Evolutionary conservation across 495 filamentous ascomycete genomes (phyloP).

Genomic region (Letharia lupina): DNA sequence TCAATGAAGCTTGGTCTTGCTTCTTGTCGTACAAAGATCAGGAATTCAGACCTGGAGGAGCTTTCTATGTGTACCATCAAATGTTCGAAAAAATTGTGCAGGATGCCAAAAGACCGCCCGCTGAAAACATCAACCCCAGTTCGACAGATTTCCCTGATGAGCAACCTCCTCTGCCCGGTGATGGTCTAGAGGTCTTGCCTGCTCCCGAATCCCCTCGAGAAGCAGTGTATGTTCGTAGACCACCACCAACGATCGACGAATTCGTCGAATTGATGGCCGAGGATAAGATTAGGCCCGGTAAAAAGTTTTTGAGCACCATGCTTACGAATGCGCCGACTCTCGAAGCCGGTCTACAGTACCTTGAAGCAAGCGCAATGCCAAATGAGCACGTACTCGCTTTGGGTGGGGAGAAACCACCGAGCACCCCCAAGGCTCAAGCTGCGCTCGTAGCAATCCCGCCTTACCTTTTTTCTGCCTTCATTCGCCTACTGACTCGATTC

Average conservation of each 20-base stretch:
- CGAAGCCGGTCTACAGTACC: constrained; percentile 34
- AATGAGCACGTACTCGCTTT: constrained; percentile 31
- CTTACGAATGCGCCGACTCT: constrained; percentile 38
- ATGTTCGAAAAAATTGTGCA: constrained; percentile 55
- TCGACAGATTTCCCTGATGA: not conserved
- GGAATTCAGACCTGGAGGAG: not conserved
- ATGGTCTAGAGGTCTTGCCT: constrained; percentile 49
- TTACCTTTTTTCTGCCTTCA: constrained; percentile 41
- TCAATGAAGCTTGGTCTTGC: constrained; percentile 64
- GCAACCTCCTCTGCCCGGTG: constrained; percentile 44
- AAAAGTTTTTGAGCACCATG: constrained; percentile 40
- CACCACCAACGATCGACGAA: constrained; percentile 46
- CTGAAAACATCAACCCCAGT: constrained; percentile 4
- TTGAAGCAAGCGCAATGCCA: constrained; percentile 33
- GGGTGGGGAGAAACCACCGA: constrained; percentile 27
- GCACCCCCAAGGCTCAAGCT: constrained; percentile 19
- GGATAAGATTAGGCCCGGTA: constrained; percentile 38
- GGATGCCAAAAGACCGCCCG: constrained; percentile 27
- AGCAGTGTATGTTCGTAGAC: constrained; percentile 46
- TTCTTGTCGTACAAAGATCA: constrained; percentile 47
- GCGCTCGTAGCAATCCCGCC: constrained; percentile 29
- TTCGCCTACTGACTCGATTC: constrained; percentile 38
- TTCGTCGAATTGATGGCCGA: constrained; percentile 47
- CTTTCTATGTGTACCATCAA: constrained; percentile 40
- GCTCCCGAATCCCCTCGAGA: constrained; percentile 50